Base-by-base conservation (phyloP, 352 stramenopile species). In the Elongisporangium senticosum region DNA sequence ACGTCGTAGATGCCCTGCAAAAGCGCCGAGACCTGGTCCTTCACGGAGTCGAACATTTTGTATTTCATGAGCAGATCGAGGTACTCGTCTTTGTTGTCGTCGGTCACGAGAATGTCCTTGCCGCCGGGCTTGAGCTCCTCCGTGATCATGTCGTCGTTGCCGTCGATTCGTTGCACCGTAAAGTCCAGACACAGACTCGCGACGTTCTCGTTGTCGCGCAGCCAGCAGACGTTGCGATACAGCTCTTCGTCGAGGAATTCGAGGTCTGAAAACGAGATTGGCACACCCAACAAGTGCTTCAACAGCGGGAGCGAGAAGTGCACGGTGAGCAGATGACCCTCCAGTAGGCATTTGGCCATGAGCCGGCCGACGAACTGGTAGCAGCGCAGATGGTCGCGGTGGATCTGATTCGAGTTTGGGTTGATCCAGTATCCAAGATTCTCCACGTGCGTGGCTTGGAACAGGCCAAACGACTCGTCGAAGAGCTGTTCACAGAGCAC, bases 11-110 rank as follows among this genome's bases (percentile, higher is more conserved):
- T 77, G 4, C 96, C 96, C 47, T 87, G 75, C 20, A 97, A 69
- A 58, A 99, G 91, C 14, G 83, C 80, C 6, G 85, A 69, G 49
- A 98, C 94, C 64, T 98, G 94, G 48, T 90, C 68, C 19, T 83
- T 58, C 43, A 99, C 87, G 47, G 75, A 90, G 56, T 94, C 87
- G 23, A 98, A 93, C 76, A 99, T 89, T 28, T 97, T 80, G 75
- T 96, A 96, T 58, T 96, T 90, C 23, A 98, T 84, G 52, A 98
- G 84, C n/a, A 96, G 70, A 37, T 95, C 72, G 14, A 99, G 77
- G 73, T 98, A 99, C 67, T 98, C 90, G 49, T 97, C 79, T 57
- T 96, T 97, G 75, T 98, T 99, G 14, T 84, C 83, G 22, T 89
- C 89, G 13, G 95, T 98, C 17, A 99, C 95, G 1, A 75, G 22